Evolutionary conservation across 176 grass and related monocot genomes (phyloP).

Genomic region (Bolboschoenus planiculmis): DNA sequence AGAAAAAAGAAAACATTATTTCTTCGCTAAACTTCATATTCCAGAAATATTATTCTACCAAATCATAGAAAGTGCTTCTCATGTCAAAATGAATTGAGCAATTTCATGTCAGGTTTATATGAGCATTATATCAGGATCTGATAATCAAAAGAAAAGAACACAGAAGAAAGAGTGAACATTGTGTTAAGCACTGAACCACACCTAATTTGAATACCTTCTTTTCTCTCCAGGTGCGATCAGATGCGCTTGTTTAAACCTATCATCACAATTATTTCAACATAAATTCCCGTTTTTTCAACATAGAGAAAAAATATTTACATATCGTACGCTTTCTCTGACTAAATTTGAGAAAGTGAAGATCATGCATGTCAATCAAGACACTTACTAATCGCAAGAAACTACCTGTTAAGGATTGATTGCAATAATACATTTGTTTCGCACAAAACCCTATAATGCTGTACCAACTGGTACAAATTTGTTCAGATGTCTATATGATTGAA

Average conservation of each 20-base stretch:
- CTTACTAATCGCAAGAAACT: not conserved
- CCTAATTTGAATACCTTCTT: constrained; percentile 3
- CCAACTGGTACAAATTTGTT: not conserved
- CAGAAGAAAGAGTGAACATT: not conserved
- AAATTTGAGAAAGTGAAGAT: not conserved
- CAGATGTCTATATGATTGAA: too few species aligned
- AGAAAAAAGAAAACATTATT: not conserved
- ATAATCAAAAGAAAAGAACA: not conserved
- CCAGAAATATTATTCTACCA: not conserved
- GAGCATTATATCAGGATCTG: not conserved
- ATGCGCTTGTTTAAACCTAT: constrained; percentile 33
- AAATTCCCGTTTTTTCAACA: not conserved
- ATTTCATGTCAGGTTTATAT: not conserved
- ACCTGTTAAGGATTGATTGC: not conserved
- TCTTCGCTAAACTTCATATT: not conserved
- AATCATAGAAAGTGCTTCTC: not conserved
- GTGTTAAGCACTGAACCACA: constrained; percentile 5
- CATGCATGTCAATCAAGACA: not conserved
- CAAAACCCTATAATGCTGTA: not conserved
- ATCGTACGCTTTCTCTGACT: not conserved
- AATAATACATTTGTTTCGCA: not conserved
- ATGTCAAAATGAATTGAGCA: not conserved
- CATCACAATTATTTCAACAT: constrained; percentile 19
- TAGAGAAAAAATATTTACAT: not conserved
- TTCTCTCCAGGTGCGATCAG: constrained; percentile 14